phyloP scores from a whole-genome alignment of 352 stramenopile genomes.

The Phytopythium montanum region DNA sequence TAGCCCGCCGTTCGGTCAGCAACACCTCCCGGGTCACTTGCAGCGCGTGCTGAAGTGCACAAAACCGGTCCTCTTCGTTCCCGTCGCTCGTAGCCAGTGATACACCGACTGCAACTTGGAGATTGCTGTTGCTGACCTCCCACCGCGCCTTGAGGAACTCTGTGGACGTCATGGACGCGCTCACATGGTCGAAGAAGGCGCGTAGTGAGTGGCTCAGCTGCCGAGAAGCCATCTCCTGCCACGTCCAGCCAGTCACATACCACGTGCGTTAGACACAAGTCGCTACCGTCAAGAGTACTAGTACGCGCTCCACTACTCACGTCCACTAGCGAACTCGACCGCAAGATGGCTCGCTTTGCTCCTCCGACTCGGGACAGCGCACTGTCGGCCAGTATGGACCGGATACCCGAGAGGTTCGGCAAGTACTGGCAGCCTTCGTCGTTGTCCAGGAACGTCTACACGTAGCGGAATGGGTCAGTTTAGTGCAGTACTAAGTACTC shows the following conservation, averaged over 20 bases:
- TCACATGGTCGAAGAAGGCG: constrained; percentile 33
- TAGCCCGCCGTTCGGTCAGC: not conserved
- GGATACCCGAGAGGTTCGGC: constrained; percentile 9
- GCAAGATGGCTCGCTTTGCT: constrained; percentile 19
- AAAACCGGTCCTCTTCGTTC: not conserved
- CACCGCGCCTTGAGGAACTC: not conserved
- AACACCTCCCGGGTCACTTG: not conserved
- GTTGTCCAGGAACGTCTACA: constrained; percentile 15
- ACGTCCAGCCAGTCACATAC: not conserved
- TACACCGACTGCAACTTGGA: not conserved
- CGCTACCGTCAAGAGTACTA: not conserved
- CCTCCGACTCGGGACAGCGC: constrained; percentile 11
- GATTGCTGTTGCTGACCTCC: not conserved
- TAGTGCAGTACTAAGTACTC: not conserved
- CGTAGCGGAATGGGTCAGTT: not conserved
- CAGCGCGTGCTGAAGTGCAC: not conserved
- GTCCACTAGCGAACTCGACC: constrained; percentile 30
- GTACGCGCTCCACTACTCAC: constrained; percentile 7
- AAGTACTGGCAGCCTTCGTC: constrained; percentile 30
- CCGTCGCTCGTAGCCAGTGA: no score
- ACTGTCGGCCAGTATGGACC: constrained; percentile 5
- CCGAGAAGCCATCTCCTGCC: constrained; percentile 33
- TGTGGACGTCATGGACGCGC: constrained; percentile 5
- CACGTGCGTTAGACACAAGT: not conserved
- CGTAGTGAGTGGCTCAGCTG: constrained; percentile 31